A percentile compares a stretch with the other conserved stretches of the same genome.
Evolutionary conservation across 495 filamentous ascomycete species (phyloP).

Genomic region (Trichoderma parareesei): DNA sequence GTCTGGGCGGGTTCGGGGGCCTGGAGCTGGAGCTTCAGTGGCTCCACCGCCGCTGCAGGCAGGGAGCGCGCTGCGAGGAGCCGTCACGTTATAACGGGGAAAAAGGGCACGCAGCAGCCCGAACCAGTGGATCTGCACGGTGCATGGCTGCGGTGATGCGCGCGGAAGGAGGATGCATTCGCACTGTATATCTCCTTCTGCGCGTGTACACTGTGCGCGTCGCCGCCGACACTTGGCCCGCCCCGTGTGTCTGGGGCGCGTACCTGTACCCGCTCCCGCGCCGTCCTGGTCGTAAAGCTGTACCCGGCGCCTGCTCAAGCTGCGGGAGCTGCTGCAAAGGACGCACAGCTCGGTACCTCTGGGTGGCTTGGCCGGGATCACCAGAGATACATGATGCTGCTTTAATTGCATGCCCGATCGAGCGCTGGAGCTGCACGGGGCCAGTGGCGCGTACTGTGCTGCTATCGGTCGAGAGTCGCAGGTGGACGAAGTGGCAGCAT

Average conservation of each 20-base stretch:
- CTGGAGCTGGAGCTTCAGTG: not conserved
- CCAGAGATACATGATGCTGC: not conserved
- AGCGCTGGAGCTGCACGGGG: not conserved
- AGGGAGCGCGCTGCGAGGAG: slow-evolving; percentile 6
- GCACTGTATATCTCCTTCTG: not conserved
- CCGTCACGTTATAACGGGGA: slow-evolving; percentile 6
- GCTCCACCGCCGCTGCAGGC: not conserved
- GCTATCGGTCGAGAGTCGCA: not conserved
- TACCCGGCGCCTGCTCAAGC: no score
- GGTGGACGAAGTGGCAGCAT: not conserved
- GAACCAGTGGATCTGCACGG: not conserved
- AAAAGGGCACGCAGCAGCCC: not conserved
- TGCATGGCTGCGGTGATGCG: not conserved
- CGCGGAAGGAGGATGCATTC: not conserved
- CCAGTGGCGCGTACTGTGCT: slow-evolving; percentile 4
- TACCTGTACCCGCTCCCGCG: not conserved
- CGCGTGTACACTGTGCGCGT: not conserved
- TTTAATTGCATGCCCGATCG: slow-evolving; percentile 5
- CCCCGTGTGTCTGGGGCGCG: not conserved
- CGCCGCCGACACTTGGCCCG: not conserved
- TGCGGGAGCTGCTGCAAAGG: not conserved
- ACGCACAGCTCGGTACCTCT: not conserved
- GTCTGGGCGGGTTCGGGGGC: not conserved
- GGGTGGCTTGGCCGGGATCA: not conserved
- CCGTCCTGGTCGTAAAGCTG: not conserved